Evolutionary conservation across 371 early-diverging fungal species (phyloP).

Genomic region (Capillidium rhysosporum): DNA sequence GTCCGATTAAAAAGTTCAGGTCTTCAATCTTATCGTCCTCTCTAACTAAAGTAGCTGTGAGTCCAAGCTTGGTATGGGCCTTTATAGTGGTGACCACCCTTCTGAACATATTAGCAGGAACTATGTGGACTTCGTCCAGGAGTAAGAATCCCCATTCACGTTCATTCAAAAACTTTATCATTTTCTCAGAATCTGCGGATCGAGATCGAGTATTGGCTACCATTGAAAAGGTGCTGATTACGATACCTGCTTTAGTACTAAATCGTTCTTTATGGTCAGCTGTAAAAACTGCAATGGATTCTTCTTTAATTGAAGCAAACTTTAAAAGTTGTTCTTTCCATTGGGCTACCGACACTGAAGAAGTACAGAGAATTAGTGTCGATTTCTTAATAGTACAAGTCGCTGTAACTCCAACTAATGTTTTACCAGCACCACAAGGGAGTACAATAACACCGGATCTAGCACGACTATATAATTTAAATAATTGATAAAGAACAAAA

Average conservation of each 20-base stretch:
- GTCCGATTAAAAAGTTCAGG: conserved; percentile 98
- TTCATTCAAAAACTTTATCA: conserved; percentile 85
- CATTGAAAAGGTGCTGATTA: conserved; percentile 98
- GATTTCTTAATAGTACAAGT: conserved; percentile 97
- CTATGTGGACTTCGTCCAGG: conserved; percentile 99
- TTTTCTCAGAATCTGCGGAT: conserved; percentile 86
- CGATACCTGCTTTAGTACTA: conserved; percentile 69
- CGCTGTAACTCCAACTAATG: conserved; percentile 98
- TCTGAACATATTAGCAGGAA: conserved; percentile 98
- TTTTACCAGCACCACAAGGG: conserved; percentile 99
- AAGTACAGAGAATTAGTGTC: conserved; percentile 91
- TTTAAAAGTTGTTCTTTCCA: conserved; percentile 94
- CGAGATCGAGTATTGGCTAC: conserved; percentile 89
- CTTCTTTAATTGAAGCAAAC: conserved; percentile 87
- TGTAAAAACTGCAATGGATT: conserved; percentile 91
- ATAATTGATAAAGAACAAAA: not conserved
- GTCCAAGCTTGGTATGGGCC: conserved; percentile 95
- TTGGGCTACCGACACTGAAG: conserved; percentile 97
- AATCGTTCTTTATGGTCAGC: conserved; percentile 87
- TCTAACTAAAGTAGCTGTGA: conserved; percentile 98
- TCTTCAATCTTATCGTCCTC: conserved; percentile 99
- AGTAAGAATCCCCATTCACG: conserved; percentile 98
- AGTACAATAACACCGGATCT: conserved; percentile 98
- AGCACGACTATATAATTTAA: too few species aligned
- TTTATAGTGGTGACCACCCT: conserved; percentile 87